Conservation (phyloP, 352 stramenopile species). For the Elongisporangium prolatum region DNA sequence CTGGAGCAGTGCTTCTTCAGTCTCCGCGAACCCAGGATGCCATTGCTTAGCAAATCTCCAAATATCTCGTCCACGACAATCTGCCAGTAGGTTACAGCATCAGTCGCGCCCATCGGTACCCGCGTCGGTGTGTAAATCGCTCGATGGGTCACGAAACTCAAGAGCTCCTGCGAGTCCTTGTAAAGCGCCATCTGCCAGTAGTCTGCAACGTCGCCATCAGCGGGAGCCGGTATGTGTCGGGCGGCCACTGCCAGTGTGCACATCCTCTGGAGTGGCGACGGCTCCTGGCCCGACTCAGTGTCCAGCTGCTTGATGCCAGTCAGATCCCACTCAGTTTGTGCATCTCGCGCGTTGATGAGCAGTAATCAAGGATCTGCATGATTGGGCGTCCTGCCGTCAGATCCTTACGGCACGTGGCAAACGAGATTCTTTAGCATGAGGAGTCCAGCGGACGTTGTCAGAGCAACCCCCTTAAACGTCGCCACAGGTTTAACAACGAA, state of each 20-base stretch:
- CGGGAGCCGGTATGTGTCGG: no score
- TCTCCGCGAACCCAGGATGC: constrained; percentile 16
- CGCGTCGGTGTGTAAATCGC: constrained; percentile 8
- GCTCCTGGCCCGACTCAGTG: not conserved
- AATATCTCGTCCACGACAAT: not conserved
- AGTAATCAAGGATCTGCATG: constrained; percentile 9
- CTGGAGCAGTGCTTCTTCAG: constrained; percentile 8
- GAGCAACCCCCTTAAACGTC: constrained; percentile 4
- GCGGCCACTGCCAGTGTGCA: not conserved
- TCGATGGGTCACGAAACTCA: constrained; percentile 7
- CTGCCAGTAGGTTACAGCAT: constrained; percentile 11
- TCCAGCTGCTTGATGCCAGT: no score
- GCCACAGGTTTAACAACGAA: not conserved
- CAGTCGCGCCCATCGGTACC: constrained; percentile 10
- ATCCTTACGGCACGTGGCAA: not conserved
- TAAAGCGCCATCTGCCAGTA: no score
- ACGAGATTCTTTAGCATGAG: constrained; percentile 6
- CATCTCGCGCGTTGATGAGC: not conserved
- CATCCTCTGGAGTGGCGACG: not conserved
- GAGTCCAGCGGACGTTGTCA: constrained; percentile 5
- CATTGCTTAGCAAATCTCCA: constrained; percentile 6
- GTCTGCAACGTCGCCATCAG: no score
- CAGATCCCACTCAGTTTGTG: no score
- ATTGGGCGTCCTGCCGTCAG: constrained; percentile 8
- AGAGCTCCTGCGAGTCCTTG: constrained; percentile 13